A percentile compares a stretch with the other conserved stretches of the same genome.
Conservation (phyloP, 495 filamentous ascomycete species). For the Neurospora sp. region DNA sequence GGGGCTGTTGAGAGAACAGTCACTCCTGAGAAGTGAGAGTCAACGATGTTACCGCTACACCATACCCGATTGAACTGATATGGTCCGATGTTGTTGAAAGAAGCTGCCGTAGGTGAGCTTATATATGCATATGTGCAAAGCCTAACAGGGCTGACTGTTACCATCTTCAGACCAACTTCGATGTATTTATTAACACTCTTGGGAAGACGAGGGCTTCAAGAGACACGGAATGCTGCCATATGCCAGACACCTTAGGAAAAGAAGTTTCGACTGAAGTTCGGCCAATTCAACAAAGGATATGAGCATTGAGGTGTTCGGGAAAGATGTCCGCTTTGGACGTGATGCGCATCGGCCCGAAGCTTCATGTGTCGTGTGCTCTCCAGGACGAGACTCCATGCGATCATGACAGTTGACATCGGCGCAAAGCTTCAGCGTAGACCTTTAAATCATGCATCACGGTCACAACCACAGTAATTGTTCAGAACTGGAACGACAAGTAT, state of each 20-base stretch:
- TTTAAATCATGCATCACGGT: not conserved
- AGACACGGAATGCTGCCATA: not conserved
- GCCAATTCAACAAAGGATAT: not conserved
- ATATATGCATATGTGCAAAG: not conserved
- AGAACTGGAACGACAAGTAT: not conserved
- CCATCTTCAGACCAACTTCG: not conserved
- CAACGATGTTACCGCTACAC: not conserved
- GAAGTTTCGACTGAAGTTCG: not conserved
- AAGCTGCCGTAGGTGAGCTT: rapidly evolving
- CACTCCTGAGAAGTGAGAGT: not conserved
- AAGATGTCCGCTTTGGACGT: not conserved
- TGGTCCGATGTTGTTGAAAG: not conserved
- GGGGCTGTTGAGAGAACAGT: not conserved
- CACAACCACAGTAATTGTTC: not conserved
- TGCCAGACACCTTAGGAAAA: not conserved
- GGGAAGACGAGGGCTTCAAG: too few relatives aligned
- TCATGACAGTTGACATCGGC: not conserved
- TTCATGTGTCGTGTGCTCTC: not conserved
- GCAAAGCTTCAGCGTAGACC: not conserved
- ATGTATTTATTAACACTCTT: not conserved
- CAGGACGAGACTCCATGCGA: not conserved
- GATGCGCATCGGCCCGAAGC: not conserved
- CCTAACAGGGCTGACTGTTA: not conserved
- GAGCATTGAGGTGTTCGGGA: not conserved
- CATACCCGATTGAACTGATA: not conserved